Evolutionary conservation across 441 rosid species (phyloP).

Genomic region (Croton laevigatus): DNA sequence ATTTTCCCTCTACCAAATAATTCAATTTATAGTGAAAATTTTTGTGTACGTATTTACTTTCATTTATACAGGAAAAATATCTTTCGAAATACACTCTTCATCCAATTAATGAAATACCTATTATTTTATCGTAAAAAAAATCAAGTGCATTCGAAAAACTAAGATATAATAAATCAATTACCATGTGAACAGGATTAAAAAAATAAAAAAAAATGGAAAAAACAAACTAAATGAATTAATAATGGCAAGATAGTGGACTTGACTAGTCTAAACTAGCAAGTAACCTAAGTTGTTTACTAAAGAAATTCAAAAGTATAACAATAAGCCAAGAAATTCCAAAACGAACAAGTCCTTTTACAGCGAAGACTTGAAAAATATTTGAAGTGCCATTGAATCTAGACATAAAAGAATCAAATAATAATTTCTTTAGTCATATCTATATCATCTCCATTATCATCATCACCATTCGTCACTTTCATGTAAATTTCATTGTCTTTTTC

Average conservation of each 20-base stretch:
- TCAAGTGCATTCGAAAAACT: no score
- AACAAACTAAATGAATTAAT: neutral
- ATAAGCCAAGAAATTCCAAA: neutral
- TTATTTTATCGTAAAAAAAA: no score
- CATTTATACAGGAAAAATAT: no score
- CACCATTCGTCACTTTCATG: neutral
- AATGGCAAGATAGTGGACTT: slow-evolving; percentile 5
- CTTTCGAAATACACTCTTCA: no score
- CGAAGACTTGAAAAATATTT: slow-evolving; percentile 14
- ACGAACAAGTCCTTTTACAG: slow-evolving; percentile 4
- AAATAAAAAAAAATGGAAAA: neutral
- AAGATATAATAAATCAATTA: neutral
- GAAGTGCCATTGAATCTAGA: slow-evolving; percentile 42
- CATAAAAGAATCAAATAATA: slow-evolving; percentile 1
- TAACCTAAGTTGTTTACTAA: slow-evolving; percentile 6
- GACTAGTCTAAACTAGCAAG: neutral
- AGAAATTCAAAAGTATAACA: neutral
- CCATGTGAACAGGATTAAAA: neutral
- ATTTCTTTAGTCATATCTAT: slow-evolving; percentile 2
- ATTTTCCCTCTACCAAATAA: no score
- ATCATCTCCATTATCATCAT: slow-evolving; percentile 1
- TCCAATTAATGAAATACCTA: no score
- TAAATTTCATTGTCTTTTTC: neutral
- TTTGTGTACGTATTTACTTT: no score
- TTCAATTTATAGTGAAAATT: no score